Base-by-base conservation (phyloP, 306 rosid genomes). In the Gastrolobium villosum region DNA sequence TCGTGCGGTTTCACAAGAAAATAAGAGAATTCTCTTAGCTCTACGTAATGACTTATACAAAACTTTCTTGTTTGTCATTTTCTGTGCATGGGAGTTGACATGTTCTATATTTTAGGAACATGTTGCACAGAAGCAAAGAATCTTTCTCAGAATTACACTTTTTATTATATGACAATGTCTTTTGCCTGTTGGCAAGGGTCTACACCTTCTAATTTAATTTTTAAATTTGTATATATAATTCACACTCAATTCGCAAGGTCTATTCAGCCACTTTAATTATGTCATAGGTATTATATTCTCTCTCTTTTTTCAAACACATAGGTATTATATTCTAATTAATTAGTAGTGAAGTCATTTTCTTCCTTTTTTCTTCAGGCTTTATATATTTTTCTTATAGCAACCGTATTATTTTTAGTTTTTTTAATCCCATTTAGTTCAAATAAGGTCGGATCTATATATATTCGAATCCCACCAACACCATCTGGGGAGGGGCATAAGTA, bases 51-150 rank as follows among this genome's bases (percentile, higher is more conserved):
- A 14, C 52, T 77, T 65, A 40, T 68, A 74, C 59, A 72, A 81
- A 61, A 54, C 43, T 72, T 70, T 82, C 9, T 62, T 61, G 49
- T 83, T 83, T 79, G 88, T 79, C 88, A 69, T 84, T 77, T 86
- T 81, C 32, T 72, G 72, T 82, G 87, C 81, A 72, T 77, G 75
- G 83, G 88, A 84, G 90, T 86, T 88, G 92, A 86, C 90, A 84
- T 71, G 86, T 79, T 83, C 37, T 62, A 61, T 83, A 59, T 55
- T 83, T 74, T 68, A 74, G 80, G 46, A 80, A 79, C 88, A 83
- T 76, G 26, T 88, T 81, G 88, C 73, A 73, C 66, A 70, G 84
- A 64, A 78, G 64, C 46, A 86, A 81, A 85, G 89, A 88, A 84
- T 87, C 89, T 88, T 88, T 74, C 71, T 64, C 70, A 77, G 82